Evolutionary conservation across 257 asterid genomes (phyloP).

Genomic region (Schizonepeta tenuifolia): DNA sequence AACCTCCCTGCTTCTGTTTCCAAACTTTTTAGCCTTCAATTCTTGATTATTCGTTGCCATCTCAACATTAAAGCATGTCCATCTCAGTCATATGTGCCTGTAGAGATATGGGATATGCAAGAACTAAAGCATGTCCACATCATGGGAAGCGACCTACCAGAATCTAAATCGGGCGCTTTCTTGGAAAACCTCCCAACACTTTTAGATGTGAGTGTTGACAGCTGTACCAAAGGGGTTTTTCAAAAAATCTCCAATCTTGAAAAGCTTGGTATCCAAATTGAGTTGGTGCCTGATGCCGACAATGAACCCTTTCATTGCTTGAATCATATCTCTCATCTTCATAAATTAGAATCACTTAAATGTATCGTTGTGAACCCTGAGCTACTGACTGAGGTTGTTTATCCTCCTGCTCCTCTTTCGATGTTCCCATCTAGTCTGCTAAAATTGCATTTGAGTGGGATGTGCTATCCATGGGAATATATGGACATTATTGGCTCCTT

Average conservation of each 20-base stretch:
- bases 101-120: conserved; percentile 27
- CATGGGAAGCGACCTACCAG: conserved; percentile 24
- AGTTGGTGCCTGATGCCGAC: background rate
- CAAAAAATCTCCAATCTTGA: background rate
- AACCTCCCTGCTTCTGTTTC: conserved; percentile 14
- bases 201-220: conserved; percentile 2
- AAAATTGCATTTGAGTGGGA: conserved; percentile 25
- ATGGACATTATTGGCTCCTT: background rate
- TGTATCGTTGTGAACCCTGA: conserved; percentile 21
- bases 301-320: background rate
- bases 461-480: conserved; percentile 28
- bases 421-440: conserved; percentile 18
- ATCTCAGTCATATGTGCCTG: background rate
- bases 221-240: conserved; percentile 9
- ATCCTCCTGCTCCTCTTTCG: background rate
- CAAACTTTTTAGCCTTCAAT: conserved; percentile 16
- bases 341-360: conserved; percentile 8
- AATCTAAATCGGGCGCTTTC: background rate
- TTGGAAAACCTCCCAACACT: conserved; percentile 9
- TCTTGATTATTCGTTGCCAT: conserved; percentile 1
- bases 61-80: background rate
- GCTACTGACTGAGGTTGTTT: background rate
- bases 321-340: background rate
- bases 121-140: conserved; percentile 23
- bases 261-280: conserved; percentile 16